phyloP scores from a whole-genome alignment of 305 asterid genomes.

The Salvia sclarea region DNA sequence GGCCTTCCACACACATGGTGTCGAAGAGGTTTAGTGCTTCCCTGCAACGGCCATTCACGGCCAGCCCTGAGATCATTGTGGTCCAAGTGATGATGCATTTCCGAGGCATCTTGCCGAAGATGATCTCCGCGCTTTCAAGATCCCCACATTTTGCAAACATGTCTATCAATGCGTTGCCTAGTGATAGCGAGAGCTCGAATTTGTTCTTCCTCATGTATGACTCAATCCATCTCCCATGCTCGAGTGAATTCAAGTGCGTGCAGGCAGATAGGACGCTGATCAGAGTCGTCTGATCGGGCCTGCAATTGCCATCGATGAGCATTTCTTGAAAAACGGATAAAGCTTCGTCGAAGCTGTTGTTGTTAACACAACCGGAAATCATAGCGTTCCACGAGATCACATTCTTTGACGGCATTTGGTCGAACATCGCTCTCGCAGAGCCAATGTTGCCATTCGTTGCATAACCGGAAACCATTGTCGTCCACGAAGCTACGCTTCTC shows the following conservation, averaged over 20 bases:
- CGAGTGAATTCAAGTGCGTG: conserved; percentile 45
- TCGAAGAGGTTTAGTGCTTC: conserved; percentile 45
- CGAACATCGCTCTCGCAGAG: conserved; percentile 42
- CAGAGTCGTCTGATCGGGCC: conserved; percentile 48
- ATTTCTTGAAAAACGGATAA: conserved; percentile 39
- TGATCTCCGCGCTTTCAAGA: conserved; percentile 41
- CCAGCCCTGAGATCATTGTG: conserved; percentile 49
- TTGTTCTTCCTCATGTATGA: conserved; percentile 42
- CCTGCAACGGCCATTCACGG: conserved; percentile 42
- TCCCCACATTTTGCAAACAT: conserved; percentile 63
- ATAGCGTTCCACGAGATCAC: conserved; percentile 59
- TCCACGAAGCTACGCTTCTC: conserved; percentile 61
- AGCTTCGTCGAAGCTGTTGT: conserved; percentile 42
- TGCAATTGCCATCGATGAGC: conserved; percentile 42
- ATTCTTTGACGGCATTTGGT: conserved; percentile 42
- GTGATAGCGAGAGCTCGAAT: conserved; percentile 38
- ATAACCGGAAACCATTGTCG: conserved; percentile 52
- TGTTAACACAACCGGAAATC: conserved; percentile 35
- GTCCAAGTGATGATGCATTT: conserved; percentile 60
- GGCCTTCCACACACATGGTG: conserved; percentile 39
- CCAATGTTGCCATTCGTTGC: conserved; percentile 40
- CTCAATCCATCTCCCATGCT: conserved; percentile 54
- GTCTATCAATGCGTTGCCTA: conserved; percentile 55
- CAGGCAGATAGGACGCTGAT: conserved; percentile 58
- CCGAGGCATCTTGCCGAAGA: conserved; percentile 40